These are phyloP conservation scores for Aspergillus phoenicis DNA, from an alignment of 2,329 filamentous ascomycete species.

Conservation along the genomic window DNA sequence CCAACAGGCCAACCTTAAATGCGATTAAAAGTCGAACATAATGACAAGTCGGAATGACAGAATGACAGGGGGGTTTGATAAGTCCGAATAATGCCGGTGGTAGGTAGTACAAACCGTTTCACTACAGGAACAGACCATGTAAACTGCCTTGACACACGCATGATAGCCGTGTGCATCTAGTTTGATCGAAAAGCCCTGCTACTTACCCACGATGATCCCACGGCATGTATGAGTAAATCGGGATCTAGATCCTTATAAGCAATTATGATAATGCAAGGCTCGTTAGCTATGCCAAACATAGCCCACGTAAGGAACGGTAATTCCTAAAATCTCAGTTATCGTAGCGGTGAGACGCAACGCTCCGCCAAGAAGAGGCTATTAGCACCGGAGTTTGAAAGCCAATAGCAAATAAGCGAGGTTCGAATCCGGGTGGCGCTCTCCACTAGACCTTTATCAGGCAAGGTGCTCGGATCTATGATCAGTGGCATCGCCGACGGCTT, in stretches of 20 bases:
- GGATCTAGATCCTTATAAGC: too few relatives aligned
- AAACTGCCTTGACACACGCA: background rate
- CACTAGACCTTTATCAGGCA: background rate
- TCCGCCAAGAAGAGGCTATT: background rate
- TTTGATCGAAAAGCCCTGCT: background rate
- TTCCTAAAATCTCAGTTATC: background rate
- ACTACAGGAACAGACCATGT: background rate
- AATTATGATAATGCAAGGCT: background rate
- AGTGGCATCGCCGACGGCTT: background rate
- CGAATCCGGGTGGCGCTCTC: background rate
- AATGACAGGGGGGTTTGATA: too few relatives aligned
- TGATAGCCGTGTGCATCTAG: too few relatives aligned
- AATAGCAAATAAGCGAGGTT: background rate
- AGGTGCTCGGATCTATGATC: background rate
- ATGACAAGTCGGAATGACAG: too few relatives aligned
- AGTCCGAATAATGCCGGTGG: too few relatives aligned
- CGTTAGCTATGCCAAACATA: background rate
- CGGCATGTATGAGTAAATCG: background rate
- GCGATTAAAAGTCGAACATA: too few relatives aligned
- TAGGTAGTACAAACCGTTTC: too few relatives aligned
- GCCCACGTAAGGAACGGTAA: background rate
- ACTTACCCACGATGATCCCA: background rate
- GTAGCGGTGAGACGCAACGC: background rate
- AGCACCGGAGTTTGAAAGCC: background rate
- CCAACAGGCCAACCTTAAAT: too few relatives aligned